phyloP scores from a whole-genome alignment of 2,329 filamentous ascomycete species.

The Dactylellina leptospora region DNA sequence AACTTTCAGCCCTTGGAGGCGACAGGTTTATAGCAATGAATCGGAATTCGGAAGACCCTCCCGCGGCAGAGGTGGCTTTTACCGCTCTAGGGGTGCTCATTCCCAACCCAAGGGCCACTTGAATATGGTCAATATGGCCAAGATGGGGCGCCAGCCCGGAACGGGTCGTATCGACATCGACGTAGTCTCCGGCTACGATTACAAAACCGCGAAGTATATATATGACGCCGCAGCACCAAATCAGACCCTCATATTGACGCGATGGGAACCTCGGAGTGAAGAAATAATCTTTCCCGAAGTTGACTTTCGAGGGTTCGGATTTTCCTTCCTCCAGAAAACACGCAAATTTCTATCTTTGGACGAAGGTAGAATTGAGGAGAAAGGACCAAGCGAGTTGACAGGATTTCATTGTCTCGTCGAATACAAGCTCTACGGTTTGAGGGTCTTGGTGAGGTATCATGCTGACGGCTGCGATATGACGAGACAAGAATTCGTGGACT shows the following conservation, averaged over 20 bases:
- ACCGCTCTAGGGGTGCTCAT: background rate
- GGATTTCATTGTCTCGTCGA: constrained; percentile 30
- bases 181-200: constrained; percentile 29
- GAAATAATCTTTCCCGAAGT: background rate
- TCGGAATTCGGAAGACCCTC: too few species aligned
- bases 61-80: background rate
- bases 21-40: too few species aligned
- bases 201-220: constrained; percentile 8
- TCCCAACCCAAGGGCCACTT: background rate
- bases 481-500: constrained; percentile 14
- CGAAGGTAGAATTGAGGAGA: background rate
- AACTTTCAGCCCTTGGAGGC: constrained; percentile 1
- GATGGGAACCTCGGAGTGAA: constrained; percentile 26
- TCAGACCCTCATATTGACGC: constrained; percentile 18
- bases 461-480: constrained; percentile 41
- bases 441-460: constrained; percentile 26
- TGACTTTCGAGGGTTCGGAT: constrained; percentile 33
- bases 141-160: constrained; percentile 5
- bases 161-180: constrained; percentile 28
- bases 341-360: constrained; percentile 13
- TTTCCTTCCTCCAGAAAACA: constrained; percentile 7
- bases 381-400: constrained; percentile 10
- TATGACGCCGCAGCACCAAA: background rate
- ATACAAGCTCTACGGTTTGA: constrained; percentile 28
- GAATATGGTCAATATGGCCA: background rate